phyloP scores from a whole-genome alignment of 306 rosid species.

The Canavalia ensiformis region DNA sequence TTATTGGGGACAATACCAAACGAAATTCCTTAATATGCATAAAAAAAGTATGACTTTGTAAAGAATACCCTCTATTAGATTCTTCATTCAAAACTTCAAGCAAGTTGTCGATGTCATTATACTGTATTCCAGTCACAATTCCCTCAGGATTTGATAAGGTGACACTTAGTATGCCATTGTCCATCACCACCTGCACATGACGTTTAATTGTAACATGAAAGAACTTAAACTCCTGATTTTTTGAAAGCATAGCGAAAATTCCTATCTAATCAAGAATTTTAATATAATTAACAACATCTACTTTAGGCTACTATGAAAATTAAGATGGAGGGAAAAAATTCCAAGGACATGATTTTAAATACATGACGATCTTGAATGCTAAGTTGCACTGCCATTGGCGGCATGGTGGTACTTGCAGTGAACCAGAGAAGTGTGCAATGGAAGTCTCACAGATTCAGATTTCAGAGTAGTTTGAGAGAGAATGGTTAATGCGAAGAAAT shows the following conservation, averaged over 20 bases:
- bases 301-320: background rate
- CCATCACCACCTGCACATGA: slow-evolving; percentile 79
- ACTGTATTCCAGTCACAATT: slow-evolving; percentile 79
- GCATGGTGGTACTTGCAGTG: slow-evolving; percentile 47
- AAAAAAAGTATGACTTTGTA: background rate
- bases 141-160: slow-evolving; percentile 92
- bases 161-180: slow-evolving; percentile 82
- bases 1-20: background rate
- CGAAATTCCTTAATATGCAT: background rate
- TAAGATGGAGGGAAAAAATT: background rate
- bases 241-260: background rate
- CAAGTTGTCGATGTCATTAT: slow-evolving; percentile 75
- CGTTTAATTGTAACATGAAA: background rate
- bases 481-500: slow-evolving; percentile 41
- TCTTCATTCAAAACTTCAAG: slow-evolving; percentile 88
- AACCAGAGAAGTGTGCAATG: slow-evolving; percentile 13
- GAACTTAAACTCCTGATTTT: background rate
- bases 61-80: slow-evolving; percentile 61
- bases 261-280: slow-evolving; percentile 11
- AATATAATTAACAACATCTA: background rate
- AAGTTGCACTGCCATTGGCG: slow-evolving; percentile 57
- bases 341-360: slow-evolving; percentile 16
- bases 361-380: slow-evolving; percentile 62
- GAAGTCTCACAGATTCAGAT: slow-evolving; percentile 33
- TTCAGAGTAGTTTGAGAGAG: slow-evolving; percentile 26